phyloP scores from a whole-genome alignment of 768 basidiomycete species.

The Hericium erinaceus region DNA sequence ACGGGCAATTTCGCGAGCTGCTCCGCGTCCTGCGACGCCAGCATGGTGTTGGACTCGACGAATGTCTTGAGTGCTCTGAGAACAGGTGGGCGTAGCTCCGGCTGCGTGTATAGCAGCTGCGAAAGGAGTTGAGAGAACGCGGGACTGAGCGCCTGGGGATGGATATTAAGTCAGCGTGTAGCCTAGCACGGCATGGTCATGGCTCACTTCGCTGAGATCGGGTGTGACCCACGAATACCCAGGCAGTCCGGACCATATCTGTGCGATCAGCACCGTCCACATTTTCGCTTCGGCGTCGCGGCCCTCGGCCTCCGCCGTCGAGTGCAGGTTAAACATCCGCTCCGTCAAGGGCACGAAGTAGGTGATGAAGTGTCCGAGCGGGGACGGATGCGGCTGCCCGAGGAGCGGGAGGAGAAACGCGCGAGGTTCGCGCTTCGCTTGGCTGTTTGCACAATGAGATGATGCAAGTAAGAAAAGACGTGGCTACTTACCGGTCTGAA shows the following conservation, averaged over 20 bases:
- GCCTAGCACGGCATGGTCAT: background rate
- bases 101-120: conserved; percentile 86
- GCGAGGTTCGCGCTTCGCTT: conserved; percentile 71
- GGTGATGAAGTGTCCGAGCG: conserved; percentile 74
- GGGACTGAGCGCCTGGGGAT: conserved; percentile 57
- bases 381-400: conserved; percentile 69
- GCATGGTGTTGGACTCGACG: conserved; percentile 67
- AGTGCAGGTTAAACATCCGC: conserved; percentile 82
- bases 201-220: conserved; percentile 62
- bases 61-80: conserved; percentile 73
- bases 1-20: conserved; percentile 19
- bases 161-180: background rate
- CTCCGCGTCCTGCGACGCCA: conserved; percentile 32
- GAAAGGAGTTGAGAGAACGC: conserved; percentile 85
- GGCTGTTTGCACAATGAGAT: conserved; percentile 27
- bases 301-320: conserved; percentile 64
- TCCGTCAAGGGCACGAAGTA: conserved; percentile 95
- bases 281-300: conserved; percentile 85
- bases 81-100: conserved; percentile 72
- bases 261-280: conserved; percentile 88
- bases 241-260: conserved; percentile 86
- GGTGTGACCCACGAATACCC: conserved; percentile 80
- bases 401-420: conserved; percentile 90
- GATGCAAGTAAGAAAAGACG: background rate
- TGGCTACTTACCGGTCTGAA: conserved; percentile 51